Evolutionary conservation across 257 asterid species (phyloP), one percentile per base, ranked within the genome.

Genomic region (Solanum tacnaense): DNA sequence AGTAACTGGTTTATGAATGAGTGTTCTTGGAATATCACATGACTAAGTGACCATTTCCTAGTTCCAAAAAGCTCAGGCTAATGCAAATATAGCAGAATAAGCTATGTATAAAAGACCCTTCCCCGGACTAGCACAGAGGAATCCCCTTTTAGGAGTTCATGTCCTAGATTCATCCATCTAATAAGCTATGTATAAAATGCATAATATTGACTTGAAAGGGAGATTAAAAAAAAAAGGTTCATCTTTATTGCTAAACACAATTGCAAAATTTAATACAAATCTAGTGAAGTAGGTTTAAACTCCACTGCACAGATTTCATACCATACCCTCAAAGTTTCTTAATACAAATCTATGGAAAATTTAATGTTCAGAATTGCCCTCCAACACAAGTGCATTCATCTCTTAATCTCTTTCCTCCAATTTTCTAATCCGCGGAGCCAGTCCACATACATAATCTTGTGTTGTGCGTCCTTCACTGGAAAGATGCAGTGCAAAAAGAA

Each of bases 381-480:
- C 20, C 34, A 84, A 34, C 32, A 25, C n/a, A 71, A 71, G 25
- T n/a, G 70, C 78, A 27, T 84, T 91, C 88, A 94, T 36, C 92
- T 88, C 87, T 86, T 90, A 60, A 95, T 83, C 71, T 94, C 92
- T 87, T 91, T 90, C 90, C 90, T 93, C 96, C 92, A 95, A 71
- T 87, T 88, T 90, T 16, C 97, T 83, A 35, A 94, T 92, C 87
- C 98, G 88, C 12, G 95, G 91, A 6, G 97, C 93, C 90, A 94
- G 86, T 36, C 92, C 90, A 27, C 98, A 95, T 8, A 95, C 95
- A 27, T 93, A 94, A 62, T 95, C 98, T 88, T 93, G 98, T 5
- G 98, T 95, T 90, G 86, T 89, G 71, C 93, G 90, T 86, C 97
- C 97, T 92, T 93, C 21, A 5, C 8, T 8, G 9, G 9, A 16